Evolutionary conservation across 176 grass and related monocot species (phyloP), one percentile per base, ranked within the genome.

Genomic region (Chrysopogon serrulatus): DNA sequence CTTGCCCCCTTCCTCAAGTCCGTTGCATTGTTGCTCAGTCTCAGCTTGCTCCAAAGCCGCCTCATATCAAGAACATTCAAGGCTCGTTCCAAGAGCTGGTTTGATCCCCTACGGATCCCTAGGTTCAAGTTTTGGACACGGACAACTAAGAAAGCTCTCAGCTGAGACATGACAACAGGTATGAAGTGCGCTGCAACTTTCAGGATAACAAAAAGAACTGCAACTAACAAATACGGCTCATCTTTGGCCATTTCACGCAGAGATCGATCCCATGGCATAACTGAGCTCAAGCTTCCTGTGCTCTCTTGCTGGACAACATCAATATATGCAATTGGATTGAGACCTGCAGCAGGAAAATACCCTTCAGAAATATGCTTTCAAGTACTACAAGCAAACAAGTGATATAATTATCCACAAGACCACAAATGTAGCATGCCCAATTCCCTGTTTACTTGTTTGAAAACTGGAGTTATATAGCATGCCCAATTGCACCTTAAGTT

Each of bases 1-100:
- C 79, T 98, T 1, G 91, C 93, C 18, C 96, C 91, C 78, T 89
- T 93, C 72, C 85, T 84, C 68, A 98, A 74, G 42, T 82, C 89
- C 21, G 91, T 88, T 61, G 87, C 88, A 77, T 92, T 92, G 57
- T 89, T 92, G 62, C 81, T 69, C 69, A 96, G 73, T 80, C 89
- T 85, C 76, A 96, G 44, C 71, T 89, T 93, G 91, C 86, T 91
- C 81, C 91, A 87, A 43, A 96, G 83, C 84, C 82, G 89, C 78
- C 91, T 87, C 51, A 89, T 61, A 78, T 93, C 91, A 65, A 93
- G 59, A 1, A 79, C 74, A 68, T 78, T 86, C 41, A 86, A 44
- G 23, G 67, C 57, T 67, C 81, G 79, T 74, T 82, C 88, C 81
- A 90, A 79, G 23, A 96, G 77, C 56, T 92, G 93, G 74, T 67